Conservation (phyloP, 305 asterid genomes). For the Solanum hybrid region DNA sequence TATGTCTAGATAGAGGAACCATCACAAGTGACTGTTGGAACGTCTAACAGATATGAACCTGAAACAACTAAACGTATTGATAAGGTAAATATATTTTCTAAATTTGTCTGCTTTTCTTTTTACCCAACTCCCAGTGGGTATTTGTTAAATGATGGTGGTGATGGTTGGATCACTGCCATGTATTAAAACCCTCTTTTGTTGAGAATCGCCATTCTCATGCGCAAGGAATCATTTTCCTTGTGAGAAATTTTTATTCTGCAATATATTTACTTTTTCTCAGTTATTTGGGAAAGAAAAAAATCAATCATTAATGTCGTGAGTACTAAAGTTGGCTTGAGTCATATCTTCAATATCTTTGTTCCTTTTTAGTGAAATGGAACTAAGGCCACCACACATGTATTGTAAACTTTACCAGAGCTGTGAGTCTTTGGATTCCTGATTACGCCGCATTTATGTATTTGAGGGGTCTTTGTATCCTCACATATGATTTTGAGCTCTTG, state of each 20-base stretch:
- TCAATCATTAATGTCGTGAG: neutral
- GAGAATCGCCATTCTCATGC: neutral
- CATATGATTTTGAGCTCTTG: neutral
- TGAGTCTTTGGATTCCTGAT: neutral
- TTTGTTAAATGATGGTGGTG: neutral
- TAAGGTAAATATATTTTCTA: constrained; percentile 38
- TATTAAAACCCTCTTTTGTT: neutral
- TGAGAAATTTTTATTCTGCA: neutral
- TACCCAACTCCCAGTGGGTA: neutral
- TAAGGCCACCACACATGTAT: neutral
- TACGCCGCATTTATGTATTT: neutral
- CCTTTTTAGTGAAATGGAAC: neutral
- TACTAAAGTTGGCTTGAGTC: neutral
- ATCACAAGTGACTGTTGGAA: constrained; percentile 58
- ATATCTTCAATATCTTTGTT: neutral
- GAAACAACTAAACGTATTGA: constrained; percentile 55
- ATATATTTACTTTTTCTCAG: neutral
- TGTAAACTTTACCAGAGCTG: neutral
- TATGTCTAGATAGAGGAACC: constrained; percentile 59
- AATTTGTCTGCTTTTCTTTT: neutral
- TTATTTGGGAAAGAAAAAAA: neutral
- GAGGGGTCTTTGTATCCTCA: neutral
- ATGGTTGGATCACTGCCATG: neutral
- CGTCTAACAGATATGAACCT: constrained; percentile 57
- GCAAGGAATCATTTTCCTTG: neutral